Percentiles rank a stretch among this genome's conserved stretches.
Conservation (phyloP, 441 rosid genomes). For the Bocquillonia castaneifolia region DNA sequence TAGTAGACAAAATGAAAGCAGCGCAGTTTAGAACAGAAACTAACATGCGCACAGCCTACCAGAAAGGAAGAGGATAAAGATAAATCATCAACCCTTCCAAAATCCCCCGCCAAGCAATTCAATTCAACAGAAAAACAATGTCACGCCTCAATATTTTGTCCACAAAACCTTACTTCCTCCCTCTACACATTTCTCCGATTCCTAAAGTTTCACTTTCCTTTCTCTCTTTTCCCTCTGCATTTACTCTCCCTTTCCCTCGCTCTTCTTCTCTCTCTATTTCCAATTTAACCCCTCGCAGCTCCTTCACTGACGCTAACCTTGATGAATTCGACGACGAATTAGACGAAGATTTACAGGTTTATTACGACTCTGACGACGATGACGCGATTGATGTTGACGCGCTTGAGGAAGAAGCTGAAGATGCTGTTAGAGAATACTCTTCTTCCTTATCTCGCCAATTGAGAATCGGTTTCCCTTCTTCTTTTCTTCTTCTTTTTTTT, state of each 20-base stretch:
- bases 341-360: constrained; percentile 19
- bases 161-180: background rate
- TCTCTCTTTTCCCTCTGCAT: constrained; percentile 1
- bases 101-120: constrained; percentile 4
- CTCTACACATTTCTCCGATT: background rate
- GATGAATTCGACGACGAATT: constrained; percentile 24
- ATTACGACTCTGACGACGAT: constrained; percentile 28
- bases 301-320: background rate
- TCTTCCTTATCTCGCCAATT: constrained; percentile 53
- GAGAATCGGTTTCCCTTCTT: constrained; percentile 43
- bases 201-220: background rate
- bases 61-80: background rate
- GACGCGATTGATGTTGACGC: constrained; percentile 43
- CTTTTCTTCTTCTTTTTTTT: background rate
- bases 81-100: constrained; percentile 16
- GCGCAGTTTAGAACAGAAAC: background rate
- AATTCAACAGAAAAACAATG: background rate
- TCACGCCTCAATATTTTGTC: background rate
- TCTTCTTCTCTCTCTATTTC: constrained; percentile 17
- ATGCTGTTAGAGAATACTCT: constrained; percentile 52
- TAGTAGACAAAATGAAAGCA: no score
- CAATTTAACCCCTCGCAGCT: constrained; percentile 11
- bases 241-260: constrained; percentile 30
- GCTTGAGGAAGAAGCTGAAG: constrained; percentile 68
- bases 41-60: background rate